These are phyloP conservation scores for Sporothrix variecibatus DNA, from an alignment of 2,329 filamentous ascomycete species.

Conservation along the genomic window DNA sequence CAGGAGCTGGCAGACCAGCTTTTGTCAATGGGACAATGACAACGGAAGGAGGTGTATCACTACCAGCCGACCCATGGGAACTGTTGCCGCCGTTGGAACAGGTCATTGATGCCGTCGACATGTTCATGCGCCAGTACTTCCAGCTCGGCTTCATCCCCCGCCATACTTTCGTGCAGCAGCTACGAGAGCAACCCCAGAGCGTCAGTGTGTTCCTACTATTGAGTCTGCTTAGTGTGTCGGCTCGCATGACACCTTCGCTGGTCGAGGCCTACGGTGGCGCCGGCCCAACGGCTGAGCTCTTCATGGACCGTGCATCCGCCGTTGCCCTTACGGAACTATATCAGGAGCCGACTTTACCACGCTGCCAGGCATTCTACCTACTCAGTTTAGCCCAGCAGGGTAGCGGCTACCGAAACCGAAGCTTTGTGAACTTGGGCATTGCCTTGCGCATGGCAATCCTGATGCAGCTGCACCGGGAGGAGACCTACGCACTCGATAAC, in stretches of 20 bases:
- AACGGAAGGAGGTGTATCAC: constrained; percentile 23
- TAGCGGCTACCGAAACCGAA: constrained; percentile 54
- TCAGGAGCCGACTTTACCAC: constrained; percentile 54
- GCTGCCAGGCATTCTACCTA: constrained; percentile 61
- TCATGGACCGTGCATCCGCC: constrained; percentile 52
- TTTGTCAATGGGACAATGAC: background rate
- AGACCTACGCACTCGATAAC: constrained; percentile 51
- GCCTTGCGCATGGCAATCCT: constrained; percentile 58
- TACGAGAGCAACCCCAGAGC: constrained; percentile 51
- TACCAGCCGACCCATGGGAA: constrained; percentile 49
- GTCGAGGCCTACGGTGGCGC: constrained; percentile 53
- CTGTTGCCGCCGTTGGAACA: constrained; percentile 51
- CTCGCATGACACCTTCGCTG: constrained; percentile 54
- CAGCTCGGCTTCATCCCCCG: constrained; percentile 62
- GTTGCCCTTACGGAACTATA: constrained; percentile 55
- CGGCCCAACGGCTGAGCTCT: constrained; percentile 54
- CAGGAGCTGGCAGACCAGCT: background rate
- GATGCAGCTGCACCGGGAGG: constrained; percentile 58
- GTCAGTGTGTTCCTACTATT: constrained; percentile 58
- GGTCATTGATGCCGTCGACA: constrained; percentile 54
- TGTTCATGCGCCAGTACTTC: constrained; percentile 58
- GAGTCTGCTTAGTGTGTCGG: constrained; percentile 58
- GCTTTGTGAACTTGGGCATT: constrained; percentile 60
- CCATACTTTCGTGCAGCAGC: constrained; percentile 49
- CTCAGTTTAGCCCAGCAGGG: constrained; percentile 62